A percentile compares a stretch with the other conserved stretches of the same genome.
phyloP scores from a whole-genome alignment of 2,329 filamentous ascomycete genomes.

The Nemania sp. region DNA sequence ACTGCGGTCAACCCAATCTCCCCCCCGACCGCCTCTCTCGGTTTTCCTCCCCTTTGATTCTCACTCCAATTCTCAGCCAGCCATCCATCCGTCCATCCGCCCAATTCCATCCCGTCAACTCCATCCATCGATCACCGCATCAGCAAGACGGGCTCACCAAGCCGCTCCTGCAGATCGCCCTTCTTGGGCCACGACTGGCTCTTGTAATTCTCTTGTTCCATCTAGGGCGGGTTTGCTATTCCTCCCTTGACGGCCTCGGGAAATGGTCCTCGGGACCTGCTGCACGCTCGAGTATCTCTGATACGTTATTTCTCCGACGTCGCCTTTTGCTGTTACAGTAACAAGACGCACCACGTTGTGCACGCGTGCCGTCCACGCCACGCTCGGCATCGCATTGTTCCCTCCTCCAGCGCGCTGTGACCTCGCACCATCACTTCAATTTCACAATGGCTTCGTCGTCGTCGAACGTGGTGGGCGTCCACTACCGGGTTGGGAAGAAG shows the following conservation, averaged over 20 bases:
- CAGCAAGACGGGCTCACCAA: slow-evolving; percentile 18
- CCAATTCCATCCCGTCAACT: no score
- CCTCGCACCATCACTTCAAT: slow-evolving; percentile 4
- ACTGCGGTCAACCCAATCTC: slow-evolving; percentile 19
- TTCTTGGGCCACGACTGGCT: slow-evolving; percentile 35
- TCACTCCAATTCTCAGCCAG: slow-evolving; percentile 31
- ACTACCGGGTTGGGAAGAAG: slow-evolving; percentile 99
- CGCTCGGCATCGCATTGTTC: slow-evolving; percentile 19
- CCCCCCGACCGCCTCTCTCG: slow-evolving; percentile 38
- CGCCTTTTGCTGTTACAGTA: slow-evolving; percentile 11
- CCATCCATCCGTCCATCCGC: slow-evolving; percentile 34
- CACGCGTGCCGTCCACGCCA: slow-evolving; percentile 2
- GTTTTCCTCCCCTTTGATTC: slow-evolving; percentile 39
- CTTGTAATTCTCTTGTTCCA: slow-evolving; percentile 24
- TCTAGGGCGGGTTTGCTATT: slow-evolving; percentile 21
- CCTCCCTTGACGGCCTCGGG: slow-evolving; percentile 30
- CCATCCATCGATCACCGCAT: slow-evolving; percentile 25
- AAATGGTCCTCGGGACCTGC: slow-evolving; percentile 34
- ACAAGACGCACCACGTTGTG: slow-evolving; percentile 17
- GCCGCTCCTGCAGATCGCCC: slow-evolving; percentile 22
- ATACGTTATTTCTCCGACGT: slow-evolving; percentile 32
- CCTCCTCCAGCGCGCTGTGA: slow-evolving; percentile 18
- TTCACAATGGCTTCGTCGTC: slow-evolving; percentile 78
- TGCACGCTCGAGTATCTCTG: slow-evolving; percentile 35
- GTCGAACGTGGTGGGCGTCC: slow-evolving; percentile 97